Conservation (phyloP, 805 yeast species). For the Candida orba region DNA sequence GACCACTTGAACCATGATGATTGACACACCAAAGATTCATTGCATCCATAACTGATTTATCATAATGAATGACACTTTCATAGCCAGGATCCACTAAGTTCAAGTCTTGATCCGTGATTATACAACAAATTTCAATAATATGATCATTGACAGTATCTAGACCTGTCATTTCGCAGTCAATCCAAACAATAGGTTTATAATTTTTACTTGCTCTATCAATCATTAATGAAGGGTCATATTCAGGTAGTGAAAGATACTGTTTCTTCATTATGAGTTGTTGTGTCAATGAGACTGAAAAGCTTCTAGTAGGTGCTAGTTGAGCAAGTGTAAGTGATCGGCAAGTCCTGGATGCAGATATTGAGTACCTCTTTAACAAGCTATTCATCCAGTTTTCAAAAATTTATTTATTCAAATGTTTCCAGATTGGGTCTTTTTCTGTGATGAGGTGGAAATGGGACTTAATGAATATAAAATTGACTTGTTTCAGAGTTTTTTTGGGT, state of each 20-base stretch:
- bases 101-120: slow-evolving; percentile 79
- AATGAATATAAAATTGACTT: too few relatives aligned
- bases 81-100: slow-evolving; percentile 70
- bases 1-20: slow-evolving; percentile 73
- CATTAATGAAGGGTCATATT: slow-evolving; percentile 8
- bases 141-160: slow-evolving; percentile 70
- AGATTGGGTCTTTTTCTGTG: not conserved
- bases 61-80: slow-evolving; percentile 74
- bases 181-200: slow-evolving; percentile 67
- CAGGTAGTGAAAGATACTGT: slow-evolving; percentile 10
- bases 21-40: slow-evolving; percentile 88
- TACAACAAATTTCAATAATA: slow-evolving; percentile 87
- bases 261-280: not conserved
- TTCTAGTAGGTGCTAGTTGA: not conserved
- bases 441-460: not conserved
- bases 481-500: not conserved
- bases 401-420: not conserved
- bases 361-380: too few relatives aligned
- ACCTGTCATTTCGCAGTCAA: slow-evolving; percentile 99
- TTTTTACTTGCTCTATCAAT: slow-evolving; percentile 10
- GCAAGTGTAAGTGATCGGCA: too few relatives aligned
- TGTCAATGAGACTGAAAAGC: not conserved
- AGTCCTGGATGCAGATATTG: too few relatives aligned
- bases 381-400: too few relatives aligned
- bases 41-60: slow-evolving; percentile 47